A percentile compares a stretch with the other conserved stretches of the same genome.
phyloP scores from a whole-genome alignment of 2,329 filamentous ascomycete genomes.

The Cytospora chrysosperma region DNA sequence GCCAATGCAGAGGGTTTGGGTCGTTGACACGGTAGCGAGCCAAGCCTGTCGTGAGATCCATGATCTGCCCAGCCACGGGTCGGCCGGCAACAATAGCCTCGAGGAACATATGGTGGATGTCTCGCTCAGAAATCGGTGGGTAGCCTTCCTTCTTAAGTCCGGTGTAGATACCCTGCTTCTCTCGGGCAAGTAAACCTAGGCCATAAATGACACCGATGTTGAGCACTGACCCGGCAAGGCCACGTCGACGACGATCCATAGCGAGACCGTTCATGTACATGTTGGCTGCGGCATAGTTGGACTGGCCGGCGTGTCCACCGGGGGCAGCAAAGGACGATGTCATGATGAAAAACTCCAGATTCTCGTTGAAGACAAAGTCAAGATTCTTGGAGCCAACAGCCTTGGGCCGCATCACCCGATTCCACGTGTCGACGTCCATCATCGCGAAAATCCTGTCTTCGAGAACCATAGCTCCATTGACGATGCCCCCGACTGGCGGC shows the following conservation, averaged over 20 bases:
- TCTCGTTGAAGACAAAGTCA: conserved; percentile 35
- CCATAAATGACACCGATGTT: conserved; percentile 49
- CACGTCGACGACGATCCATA: conserved; percentile 36
- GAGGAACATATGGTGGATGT: conserved; percentile 51
- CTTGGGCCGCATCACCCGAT: conserved; percentile 42
- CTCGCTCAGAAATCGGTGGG: conserved; percentile 48
- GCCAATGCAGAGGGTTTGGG: conserved; percentile 40
- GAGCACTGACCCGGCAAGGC: conserved; percentile 39
- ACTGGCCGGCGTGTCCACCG: conserved; percentile 44
- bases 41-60: conserved; percentile 42
- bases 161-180: conserved; percentile 39
- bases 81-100: conserved; percentile 48
- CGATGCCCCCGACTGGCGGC: conserved; percentile 39
- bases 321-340: conserved; percentile 46
- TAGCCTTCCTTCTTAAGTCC: conserved; percentile 45
- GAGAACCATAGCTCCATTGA: conserved; percentile 47
- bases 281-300: conserved; percentile 46
- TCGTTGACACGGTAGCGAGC: conserved; percentile 37
- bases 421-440: conserved; percentile 39
- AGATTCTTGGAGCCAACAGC: conserved; percentile 41
- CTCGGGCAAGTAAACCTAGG: conserved; percentile 43
- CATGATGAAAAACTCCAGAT: conserved; percentile 48
- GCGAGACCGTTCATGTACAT: conserved; percentile 49
- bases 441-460: conserved; percentile 43
- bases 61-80: conserved; percentile 29